Conservation (phyloP, 2,329 filamentous ascomycete genomes). For the Knoxdaviesia capensis region DNA sequence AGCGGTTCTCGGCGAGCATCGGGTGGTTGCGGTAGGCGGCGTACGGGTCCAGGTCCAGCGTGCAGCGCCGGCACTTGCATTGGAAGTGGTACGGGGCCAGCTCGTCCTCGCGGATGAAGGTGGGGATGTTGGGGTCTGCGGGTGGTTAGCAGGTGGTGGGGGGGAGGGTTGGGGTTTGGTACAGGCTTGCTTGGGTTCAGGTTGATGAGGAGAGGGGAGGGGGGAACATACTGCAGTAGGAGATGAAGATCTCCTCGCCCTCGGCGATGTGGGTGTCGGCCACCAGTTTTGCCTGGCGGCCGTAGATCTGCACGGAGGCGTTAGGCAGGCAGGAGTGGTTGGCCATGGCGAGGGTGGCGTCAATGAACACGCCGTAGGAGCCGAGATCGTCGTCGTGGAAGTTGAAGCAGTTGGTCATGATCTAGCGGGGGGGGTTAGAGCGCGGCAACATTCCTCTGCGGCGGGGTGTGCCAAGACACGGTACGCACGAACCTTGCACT, state of each 20-base stretch:
- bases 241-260: constrained; percentile 38
- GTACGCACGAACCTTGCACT: constrained; percentile 27
- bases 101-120: constrained; percentile 16
- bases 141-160: background rate
- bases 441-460: too few species aligned
- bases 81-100: constrained; percentile 30
- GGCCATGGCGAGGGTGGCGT: constrained; percentile 33
- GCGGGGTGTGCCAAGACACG: background rate
- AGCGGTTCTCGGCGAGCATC: constrained; percentile 19
- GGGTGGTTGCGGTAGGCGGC: constrained; percentile 24
- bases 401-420: constrained; percentile 42
- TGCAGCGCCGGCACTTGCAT: constrained; percentile 29
- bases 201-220: background rate
- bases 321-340: constrained; percentile 45
- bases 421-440: constrained; percentile 15
- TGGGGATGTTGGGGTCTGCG: constrained; percentile 26
- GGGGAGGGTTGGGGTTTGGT: too few species aligned
- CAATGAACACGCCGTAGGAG: constrained; percentile 33
- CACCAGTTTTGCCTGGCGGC: constrained; percentile 27
- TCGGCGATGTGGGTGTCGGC: constrained; percentile 26
- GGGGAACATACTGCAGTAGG: constrained; percentile 31
- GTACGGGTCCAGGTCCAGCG: constrained; percentile 30
- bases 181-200: background rate
- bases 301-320: constrained; percentile 33
- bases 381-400: constrained; percentile 30